Evolutionary conservation across 2,329 filamentous ascomycete species (phyloP).

Genomic region (Scytalidium sp.): DNA sequence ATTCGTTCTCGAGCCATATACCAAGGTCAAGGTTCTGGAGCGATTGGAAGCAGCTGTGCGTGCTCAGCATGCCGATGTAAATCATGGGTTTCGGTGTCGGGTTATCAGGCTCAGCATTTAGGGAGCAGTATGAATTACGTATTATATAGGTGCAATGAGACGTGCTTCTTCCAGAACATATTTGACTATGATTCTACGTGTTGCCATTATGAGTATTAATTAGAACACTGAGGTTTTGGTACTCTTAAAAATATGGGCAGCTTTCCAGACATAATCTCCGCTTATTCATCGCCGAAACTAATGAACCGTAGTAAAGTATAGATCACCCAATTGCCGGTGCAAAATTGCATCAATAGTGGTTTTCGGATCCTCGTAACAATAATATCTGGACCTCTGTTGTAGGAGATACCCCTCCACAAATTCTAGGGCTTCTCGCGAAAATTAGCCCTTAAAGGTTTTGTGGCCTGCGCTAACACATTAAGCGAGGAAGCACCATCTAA

Average conservation of each 20-base stretch:
- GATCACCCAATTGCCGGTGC: too few relatives aligned
- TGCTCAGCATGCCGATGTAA: constrained; percentile 24
- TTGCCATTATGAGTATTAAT: too few relatives aligned
- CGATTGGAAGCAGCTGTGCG: constrained; percentile 26
- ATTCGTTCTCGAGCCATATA: constrained; percentile 18
- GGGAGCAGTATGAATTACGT: neutral
- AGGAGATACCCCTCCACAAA: neutral
- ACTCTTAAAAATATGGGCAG: too few relatives aligned
- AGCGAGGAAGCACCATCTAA: neutral
- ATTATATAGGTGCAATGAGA: constrained; percentile 27
- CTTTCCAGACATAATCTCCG: too few relatives aligned
- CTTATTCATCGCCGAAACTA: too few relatives aligned
- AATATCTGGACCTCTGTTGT: neutral
- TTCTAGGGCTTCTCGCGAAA: neutral
- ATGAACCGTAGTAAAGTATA: too few relatives aligned
- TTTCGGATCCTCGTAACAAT: too few relatives aligned
- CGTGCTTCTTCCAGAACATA: constrained; percentile 25
- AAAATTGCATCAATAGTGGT: too few relatives aligned
- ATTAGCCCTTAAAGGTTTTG: neutral
- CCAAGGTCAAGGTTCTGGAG: constrained; percentile 13
- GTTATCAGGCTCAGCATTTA: neutral
- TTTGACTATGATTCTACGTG: constrained; percentile 2
- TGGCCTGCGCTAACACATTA: neutral
- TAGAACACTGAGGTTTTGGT: too few relatives aligned
- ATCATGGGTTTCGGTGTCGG: constrained; percentile 12